Percentiles rank a stretch among this genome's conserved stretches.
These are phyloP conservation scores for Neurospora crassa DNA, from an alignment of 2,329 filamentous ascomycete species.

Conservation along the genomic window DNA sequence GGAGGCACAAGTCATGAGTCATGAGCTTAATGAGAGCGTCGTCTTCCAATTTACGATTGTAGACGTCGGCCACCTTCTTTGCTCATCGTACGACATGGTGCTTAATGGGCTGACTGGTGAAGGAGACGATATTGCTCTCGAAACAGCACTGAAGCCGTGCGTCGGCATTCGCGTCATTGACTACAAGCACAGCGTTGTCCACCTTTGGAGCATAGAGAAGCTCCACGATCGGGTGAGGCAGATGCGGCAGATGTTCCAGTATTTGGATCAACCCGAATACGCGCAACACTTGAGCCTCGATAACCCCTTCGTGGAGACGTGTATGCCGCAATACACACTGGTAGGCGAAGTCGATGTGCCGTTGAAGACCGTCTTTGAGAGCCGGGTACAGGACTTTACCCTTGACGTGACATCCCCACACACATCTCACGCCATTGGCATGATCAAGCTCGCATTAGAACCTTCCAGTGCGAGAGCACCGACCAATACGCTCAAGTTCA, in stretches of 20 bases:
- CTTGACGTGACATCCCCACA: conserved; percentile 89
- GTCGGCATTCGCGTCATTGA: conserved; percentile 85
- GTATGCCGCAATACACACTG: conserved; percentile 85
- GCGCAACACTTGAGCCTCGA: conserved; percentile 85
- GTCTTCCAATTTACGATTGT: conserved; percentile 93
- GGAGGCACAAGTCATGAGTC: conserved; percentile 96
- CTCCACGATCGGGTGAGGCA: conserved; percentile 75
- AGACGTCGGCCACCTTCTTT: conserved; percentile 77
- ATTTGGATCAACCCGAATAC: conserved; percentile 90
- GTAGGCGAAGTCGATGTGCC: conserved; percentile 91
- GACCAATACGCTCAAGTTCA: conserved; percentile 90
- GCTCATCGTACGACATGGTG: conserved; percentile 94
- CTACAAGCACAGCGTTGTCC: conserved; percentile 75
- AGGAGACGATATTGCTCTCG: conserved; percentile 71
- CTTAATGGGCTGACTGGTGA: conserved; percentile 83
- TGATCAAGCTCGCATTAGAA: conserved; percentile 82
- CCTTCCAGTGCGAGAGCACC: conserved; percentile 89
- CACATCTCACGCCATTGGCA: conserved; percentile 81
- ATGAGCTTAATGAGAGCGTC: conserved; percentile 85
- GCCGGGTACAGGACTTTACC: conserved; percentile 85
- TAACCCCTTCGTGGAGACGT: conserved; percentile 86
- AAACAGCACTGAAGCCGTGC: conserved; percentile 78
- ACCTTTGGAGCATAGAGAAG: conserved; percentile 92
- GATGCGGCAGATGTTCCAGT: conserved; percentile 97
- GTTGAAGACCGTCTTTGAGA: conserved; percentile 85